Base-by-base conservation (phyloP, 2,329 filamentous ascomycete genomes). In the Aureobasidium uvarum region DNA sequence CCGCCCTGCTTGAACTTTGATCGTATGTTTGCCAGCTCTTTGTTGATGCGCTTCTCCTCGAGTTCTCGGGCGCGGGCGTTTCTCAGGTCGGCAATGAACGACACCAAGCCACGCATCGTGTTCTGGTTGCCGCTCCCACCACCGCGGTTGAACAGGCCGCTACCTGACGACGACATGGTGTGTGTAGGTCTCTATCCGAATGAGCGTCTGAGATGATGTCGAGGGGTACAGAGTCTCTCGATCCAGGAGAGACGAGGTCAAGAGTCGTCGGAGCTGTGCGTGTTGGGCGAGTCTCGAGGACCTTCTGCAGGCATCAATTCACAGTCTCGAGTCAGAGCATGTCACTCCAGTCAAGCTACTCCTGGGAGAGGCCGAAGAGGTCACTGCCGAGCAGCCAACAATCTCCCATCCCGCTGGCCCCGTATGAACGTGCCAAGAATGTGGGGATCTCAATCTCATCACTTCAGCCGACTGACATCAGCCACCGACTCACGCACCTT, bases 21-120 rank as follows among this genome's bases (percentile, higher is more conserved):
- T 74, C 92, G 88, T 77, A 99, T 99, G 76, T 99, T 99, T 75
- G 95, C 95, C 77, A 99, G 81, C 81, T 99, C 95, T 82, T 99
- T 99, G 79, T 99, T 99, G 81, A 99, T 98, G 75, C 95, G 86
- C 84, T 99, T 99, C 83, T 99, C 95, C 78, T 99, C 95, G 69
- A 99, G 81, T 77, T 99, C 95, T 68, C 96, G 86, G 54, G 96
- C 95, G 77, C 95, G 86, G 63, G 95, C 95, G 77, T 99, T 99
- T 76, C 95, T 85, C 73, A 99, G 78, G 77, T 99, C 95, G 68
- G 95, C 95, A 77, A 99, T 99, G 81, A 99, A 99, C 77, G 97
- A 96, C 55, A 99, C 95, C 71, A 99, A 83, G 33, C 95, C 94
- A 65, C 75, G 73, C 75, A 77, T 77, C 10, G 73, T 74, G 66